Base-by-base conservation (phyloP, 805 yeast species). In the Wickerhamiella siamensis region DNA sequence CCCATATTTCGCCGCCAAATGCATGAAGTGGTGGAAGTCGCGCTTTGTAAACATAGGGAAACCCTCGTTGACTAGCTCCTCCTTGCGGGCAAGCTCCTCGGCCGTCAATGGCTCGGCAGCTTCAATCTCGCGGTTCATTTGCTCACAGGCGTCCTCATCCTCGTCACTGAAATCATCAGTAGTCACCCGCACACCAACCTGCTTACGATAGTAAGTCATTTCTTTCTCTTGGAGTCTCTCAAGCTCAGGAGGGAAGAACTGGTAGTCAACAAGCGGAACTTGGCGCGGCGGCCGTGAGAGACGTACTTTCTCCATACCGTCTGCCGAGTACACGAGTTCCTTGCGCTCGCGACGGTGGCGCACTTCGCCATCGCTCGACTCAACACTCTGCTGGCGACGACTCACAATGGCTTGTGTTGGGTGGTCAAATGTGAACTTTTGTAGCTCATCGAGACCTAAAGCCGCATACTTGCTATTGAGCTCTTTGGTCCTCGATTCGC, bases 381-480 rank as follows among this genome's bases (percentile, higher is more conserved):
- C 33, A 26, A 16, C 22, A 33, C 35, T 32, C 4, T 43, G 39
- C 4, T 33, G 22, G n/a, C 38, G 45, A 12, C 38, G 33, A 16
- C 35, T 38, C 14, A 44, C 35, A 14, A 50, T 40, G 8, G 40
- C 44, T 22, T 37, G 42, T 2, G 51, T 47, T 3, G 56, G 51
- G 33, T 46, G 60, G 46, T 88, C 95, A 10, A 84, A 79, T 4
- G 94, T 79, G 55, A 87, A 88, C 56, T 86, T 87, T 55, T 87
- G 96, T 40, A 88, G 65, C 55, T 88, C 98, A 57, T 88, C 96
- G 18, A 88, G 65, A 16, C 97, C 97, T 32, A 91, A 67, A 31
- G 77, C 75, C 39, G 86, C 75, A 58, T 83, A 91, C 54, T 82
- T 82, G 2, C 77, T 82, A 58, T 83, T 87, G 45, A 88, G 64